Percentiles rank a stretch among this genome's conserved stretches.
Conservation (phyloP, 345 rosid species). For the Bruguiera gymnorhiza region DNA sequence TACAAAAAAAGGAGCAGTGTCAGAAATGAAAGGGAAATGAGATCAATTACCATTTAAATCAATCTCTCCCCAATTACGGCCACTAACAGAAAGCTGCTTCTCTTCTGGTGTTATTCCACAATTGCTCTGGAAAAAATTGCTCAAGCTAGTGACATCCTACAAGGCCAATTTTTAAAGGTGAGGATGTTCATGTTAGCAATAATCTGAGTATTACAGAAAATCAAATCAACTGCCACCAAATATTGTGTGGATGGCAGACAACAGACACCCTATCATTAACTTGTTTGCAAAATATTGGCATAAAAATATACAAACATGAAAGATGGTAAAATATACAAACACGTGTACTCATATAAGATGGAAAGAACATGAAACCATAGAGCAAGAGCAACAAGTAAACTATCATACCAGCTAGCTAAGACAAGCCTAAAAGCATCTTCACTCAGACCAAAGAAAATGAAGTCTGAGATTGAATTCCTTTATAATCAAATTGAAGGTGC, state of each 20-base stretch:
- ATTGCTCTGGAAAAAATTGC: conserved; percentile 64
- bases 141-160: conserved; percentile 73
- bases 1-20: neutral
- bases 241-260: no score
- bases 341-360: neutral
- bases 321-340: neutral
- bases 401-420: neutral
- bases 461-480: neutral
- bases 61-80: conserved; percentile 97
- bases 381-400: neutral
- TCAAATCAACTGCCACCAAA: no score
- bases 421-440: neutral
- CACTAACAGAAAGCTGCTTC: conserved; percentile 87
- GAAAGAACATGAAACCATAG: neutral
- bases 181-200: neutral
- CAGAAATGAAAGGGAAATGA: neutral
- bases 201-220: no score
- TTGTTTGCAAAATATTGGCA: neutral
- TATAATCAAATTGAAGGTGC: neutral
- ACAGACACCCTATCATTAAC: no score
- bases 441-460: no score
- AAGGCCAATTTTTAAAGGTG: conserved; percentile 4
- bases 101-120: conserved; percentile 74
- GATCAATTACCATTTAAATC: conserved; percentile 69
- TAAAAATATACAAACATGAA: neutral